Evolutionary conservation across 345 rosid genomes (phyloP).

Genomic region (Boechera stricta): DNA sequence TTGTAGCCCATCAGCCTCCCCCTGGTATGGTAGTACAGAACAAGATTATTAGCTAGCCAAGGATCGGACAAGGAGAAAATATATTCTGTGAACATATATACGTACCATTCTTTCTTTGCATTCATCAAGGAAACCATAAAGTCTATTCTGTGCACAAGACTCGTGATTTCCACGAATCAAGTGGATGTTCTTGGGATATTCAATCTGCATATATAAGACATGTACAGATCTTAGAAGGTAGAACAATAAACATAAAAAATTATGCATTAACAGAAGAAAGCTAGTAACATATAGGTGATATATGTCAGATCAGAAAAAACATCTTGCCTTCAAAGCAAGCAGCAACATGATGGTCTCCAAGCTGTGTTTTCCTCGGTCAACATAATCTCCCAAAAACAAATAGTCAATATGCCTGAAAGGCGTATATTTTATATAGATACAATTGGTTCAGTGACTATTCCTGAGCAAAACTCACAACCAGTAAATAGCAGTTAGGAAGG

Average conservation of each 20-base stretch:
- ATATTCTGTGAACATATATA: background rate
- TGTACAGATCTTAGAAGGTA: constrained; percentile 9
- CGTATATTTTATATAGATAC: background rate
- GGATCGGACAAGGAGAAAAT: background rate
- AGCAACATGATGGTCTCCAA: constrained; percentile 87
- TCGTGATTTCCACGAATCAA: constrained; percentile 95
- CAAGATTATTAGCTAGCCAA: background rate
- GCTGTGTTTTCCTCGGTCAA: constrained; percentile 93
- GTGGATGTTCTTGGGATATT: constrained; percentile 81
- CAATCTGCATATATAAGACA: constrained; percentile 58
- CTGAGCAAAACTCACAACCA: background rate
- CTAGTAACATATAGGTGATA: background rate
- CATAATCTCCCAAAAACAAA: constrained; percentile 92
- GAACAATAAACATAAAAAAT: background rate
- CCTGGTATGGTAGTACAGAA: constrained; percentile 29
- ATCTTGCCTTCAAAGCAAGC: constrained; percentile 86
- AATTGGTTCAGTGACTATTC: constrained; percentile 6
- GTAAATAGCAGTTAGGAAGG: background rate
- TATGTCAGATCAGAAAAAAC: background rate
- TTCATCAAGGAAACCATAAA: constrained; percentile 81
- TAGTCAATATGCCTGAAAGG: constrained; percentile 79
- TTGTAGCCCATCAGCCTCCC: constrained; percentile 71
- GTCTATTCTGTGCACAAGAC: constrained; percentile 65
- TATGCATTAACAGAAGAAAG: background rate
- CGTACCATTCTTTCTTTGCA: constrained; percentile 80